Evolutionary conservation across 2,329 filamentous ascomycete genomes (phyloP).

Genomic region (Sclerotinia spermophila): DNA sequence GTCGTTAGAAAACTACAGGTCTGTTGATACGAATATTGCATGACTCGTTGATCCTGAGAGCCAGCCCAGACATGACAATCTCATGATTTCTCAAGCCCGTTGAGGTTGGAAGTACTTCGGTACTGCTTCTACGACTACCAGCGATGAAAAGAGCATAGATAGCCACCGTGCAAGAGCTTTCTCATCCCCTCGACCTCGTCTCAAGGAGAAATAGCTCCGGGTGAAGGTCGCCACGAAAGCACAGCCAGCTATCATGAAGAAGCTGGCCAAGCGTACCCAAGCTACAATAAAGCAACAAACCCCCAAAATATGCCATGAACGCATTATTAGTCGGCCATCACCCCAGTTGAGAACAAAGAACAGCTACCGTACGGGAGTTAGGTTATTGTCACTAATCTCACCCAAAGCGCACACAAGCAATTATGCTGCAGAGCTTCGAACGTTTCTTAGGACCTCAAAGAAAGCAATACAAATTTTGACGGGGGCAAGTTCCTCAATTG

Average conservation of each 20-base stretch:
- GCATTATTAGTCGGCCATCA: background rate
- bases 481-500: background rate
- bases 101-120: background rate
- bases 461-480: background rate
- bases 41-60: no score
- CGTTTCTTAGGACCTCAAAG: background rate
- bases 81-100: no score
- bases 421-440: background rate
- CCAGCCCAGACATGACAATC: no score
- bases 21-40: no score
- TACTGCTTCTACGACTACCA: background rate
- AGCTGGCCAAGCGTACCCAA: background rate
- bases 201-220: background rate
- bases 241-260: background rate
- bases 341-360: background rate
- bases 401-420: constrained; percentile 43
- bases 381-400: constrained; percentile 43
- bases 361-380: background rate
- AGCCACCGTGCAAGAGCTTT: background rate
- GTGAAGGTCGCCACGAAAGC: background rate
- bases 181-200: background rate
- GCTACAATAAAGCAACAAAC: background rate
- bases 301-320: background rate
- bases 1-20: no score
- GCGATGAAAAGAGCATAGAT: background rate